Evolutionary conservation across 805 yeast genomes (phyloP).

Genomic region (Grigorovia jiainica): DNA sequence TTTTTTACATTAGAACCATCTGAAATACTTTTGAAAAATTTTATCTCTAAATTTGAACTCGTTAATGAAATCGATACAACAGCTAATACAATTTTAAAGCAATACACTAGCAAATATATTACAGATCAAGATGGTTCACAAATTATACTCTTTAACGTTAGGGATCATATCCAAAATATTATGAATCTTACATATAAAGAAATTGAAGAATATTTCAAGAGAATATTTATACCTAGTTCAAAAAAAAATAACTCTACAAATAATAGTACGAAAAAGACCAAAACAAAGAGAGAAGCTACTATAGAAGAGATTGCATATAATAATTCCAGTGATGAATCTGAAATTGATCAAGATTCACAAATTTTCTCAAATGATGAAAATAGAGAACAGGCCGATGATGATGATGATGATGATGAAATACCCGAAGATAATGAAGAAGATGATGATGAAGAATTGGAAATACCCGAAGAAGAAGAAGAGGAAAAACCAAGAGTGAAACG

Average conservation of each 20-base stretch:
- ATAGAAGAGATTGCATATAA: neutral
- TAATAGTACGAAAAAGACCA: neutral
- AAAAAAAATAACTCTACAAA: neutral
- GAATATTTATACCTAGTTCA: slow-evolving; percentile 5
- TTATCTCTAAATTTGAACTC: slow-evolving; percentile 37
- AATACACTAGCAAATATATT: slow-evolving; percentile 10
- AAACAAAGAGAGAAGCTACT: neutral
- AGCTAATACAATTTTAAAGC: slow-evolving; percentile 14
- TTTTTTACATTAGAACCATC: slow-evolving; percentile 42
- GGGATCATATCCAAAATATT: slow-evolving; percentile 3
- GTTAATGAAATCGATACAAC: slow-evolving; percentile 13
- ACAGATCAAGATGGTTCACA: neutral
- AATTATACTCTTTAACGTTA: slow-evolving; percentile 6
- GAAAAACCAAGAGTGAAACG: neutral
- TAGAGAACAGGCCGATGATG: neutral
- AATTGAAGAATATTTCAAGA: slow-evolving; percentile 13
- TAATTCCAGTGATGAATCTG: neutral
- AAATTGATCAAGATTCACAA: neutral
- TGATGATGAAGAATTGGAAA: slow-evolving; percentile 1
- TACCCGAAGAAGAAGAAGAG: slow-evolving; percentile 2
- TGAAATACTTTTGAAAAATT: slow-evolving; percentile 32
- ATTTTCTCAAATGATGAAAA: neutral
- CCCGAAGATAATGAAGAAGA: slow-evolving; percentile 1
- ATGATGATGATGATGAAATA: slow-evolving; percentile 10
- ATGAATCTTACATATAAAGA: slow-evolving; percentile 8